These are phyloP conservation scores for Penicillium psychrofluorescens DNA, from an alignment of 495 filamentous ascomycete species.

Conservation along the genomic window DNA sequence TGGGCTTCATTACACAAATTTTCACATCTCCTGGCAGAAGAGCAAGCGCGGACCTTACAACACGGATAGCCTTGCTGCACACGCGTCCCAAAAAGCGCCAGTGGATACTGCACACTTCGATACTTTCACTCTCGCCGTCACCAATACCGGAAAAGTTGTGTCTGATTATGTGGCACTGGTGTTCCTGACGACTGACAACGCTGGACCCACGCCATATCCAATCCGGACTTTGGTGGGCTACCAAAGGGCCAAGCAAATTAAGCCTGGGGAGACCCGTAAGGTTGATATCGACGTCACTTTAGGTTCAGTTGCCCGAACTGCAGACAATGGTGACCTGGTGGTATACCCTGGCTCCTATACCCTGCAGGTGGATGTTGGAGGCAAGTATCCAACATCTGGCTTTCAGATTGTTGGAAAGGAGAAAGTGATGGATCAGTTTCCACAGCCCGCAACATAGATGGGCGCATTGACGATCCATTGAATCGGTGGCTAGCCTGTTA, in stretches of 20 bases:
- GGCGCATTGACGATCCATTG: too few relatives aligned
- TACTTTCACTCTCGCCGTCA: constrained; percentile 24
- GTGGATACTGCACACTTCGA: constrained; percentile 30
- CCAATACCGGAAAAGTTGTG: constrained; percentile 40
- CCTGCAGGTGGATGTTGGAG: constrained; percentile 39
- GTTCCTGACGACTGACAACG: constrained; percentile 38
- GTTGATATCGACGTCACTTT: constrained; percentile 39
- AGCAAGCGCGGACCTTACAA: constrained; percentile 32
- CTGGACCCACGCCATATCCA: constrained; percentile 47
- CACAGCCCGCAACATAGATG: background rate
- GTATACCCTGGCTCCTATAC: constrained; percentile 53
- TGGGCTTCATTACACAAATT: constrained; percentile 47
- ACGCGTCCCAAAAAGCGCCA: background rate
- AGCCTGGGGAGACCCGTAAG: constrained; percentile 20
- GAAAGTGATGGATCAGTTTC: background rate
- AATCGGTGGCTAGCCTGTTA: too few relatives aligned
- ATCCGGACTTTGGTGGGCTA: constrained; percentile 50
- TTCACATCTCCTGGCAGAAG: constrained; percentile 37
- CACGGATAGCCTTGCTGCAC: constrained; percentile 39
- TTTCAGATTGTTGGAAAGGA: background rate
- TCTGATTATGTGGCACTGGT: constrained; percentile 49
- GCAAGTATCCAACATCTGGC: background rate
- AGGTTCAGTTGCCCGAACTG: constrained; percentile 44
- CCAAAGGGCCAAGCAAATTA: constrained; percentile 34
- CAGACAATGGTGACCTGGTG: constrained; percentile 45